Base-by-base conservation (phyloP, 2,329 filamentous ascomycete genomes). In the Ascochyta fabae region DNA sequence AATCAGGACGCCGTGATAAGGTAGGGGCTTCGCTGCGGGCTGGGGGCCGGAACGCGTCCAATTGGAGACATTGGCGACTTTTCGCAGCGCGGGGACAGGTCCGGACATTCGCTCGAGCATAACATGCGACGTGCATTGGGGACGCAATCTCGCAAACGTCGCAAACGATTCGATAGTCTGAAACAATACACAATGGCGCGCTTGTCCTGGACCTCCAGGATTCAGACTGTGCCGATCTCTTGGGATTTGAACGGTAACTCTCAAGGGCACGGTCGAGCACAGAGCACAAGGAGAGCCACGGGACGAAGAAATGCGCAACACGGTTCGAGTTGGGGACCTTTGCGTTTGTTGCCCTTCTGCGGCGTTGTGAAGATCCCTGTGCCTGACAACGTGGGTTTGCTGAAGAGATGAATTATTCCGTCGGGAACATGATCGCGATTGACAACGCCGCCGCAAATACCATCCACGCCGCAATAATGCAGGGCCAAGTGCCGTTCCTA, bases 21-120 rank as follows among this genome's bases (percentile, higher is more conserved):
- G 50, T 31, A 48, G 45, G 39, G 39, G n/a, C 19, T 45, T 16
- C 23, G 36, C 45, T 41, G 23, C 41, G 52, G 31, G 31, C 43
- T 43, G 48, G 53, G 52, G 48, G 31, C 57, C 48, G 38, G 48
- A 53, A 52, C 33, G 23, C 40, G 29, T 33, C 57, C 57, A 59
- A 59, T 59, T 59, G 49, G 49, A 59, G 49, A 56, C 42, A 47
- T 51, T 53, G 36, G 53, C 35, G 46, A 48, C 47, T 47, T 49
- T 49, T n/a, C 26, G 16, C 41, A 41, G 41, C 31, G 42, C 36
- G 42, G 42, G 41, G 53, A 40, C 42, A 35, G 23, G 8, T 47
- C 33, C 46, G 31, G 41, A 56, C 35, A 45, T 47, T 46, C 38
- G 46, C 45, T 56, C 36, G 47, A 51, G 47, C 53, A 51, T 43